phyloP scores from a whole-genome alignment of 1,139 yeast species.

The Schwanniomyces etchellsii region DNA sequence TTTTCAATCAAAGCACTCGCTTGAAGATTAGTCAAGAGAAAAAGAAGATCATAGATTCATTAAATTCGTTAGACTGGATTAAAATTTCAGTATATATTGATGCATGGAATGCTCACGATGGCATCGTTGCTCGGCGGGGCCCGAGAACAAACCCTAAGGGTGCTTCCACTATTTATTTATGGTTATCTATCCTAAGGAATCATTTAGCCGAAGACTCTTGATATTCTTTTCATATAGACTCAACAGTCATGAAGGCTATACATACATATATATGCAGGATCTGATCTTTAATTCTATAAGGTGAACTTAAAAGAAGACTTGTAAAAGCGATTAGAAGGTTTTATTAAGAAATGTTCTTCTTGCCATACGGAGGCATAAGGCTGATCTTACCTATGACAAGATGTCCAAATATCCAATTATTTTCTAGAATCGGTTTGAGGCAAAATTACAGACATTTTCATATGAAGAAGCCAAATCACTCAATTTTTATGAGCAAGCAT shows the following conservation, averaged over 20 bases:
- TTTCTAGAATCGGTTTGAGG: too few relatives aligned
- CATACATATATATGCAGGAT: constrained; percentile 2
- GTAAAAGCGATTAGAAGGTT: too few relatives aligned
- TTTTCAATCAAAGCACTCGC: constrained; percentile 20
- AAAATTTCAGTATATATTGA: constrained; percentile 62
- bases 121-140: constrained; percentile 66
- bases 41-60: constrained; percentile 36
- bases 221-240: too few relatives aligned
- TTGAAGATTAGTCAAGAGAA: constrained; percentile 41
- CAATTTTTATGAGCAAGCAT: too few relatives aligned
- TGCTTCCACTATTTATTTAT: constrained; percentile 46
- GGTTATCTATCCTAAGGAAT: constrained; percentile 41
- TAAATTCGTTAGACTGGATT: constrained; percentile 57
- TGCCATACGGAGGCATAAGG: too few relatives aligned
- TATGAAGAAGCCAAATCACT: too few relatives aligned
- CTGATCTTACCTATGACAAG: too few relatives aligned
- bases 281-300: constrained; percentile 3
- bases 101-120: constrained; percentile 68
- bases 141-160: constrained; percentile 49
- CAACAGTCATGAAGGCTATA: constrained; percentile 1
- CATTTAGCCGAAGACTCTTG: constrained; percentile 18
- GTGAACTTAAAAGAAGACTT: too few relatives aligned
- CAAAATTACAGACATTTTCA: too few relatives aligned
- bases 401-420: too few relatives aligned
- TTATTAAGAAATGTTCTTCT: too few relatives aligned